phyloP scores from a whole-genome alignment of 805 yeast genomes.

The Brettanomyces sp. region DNA sequence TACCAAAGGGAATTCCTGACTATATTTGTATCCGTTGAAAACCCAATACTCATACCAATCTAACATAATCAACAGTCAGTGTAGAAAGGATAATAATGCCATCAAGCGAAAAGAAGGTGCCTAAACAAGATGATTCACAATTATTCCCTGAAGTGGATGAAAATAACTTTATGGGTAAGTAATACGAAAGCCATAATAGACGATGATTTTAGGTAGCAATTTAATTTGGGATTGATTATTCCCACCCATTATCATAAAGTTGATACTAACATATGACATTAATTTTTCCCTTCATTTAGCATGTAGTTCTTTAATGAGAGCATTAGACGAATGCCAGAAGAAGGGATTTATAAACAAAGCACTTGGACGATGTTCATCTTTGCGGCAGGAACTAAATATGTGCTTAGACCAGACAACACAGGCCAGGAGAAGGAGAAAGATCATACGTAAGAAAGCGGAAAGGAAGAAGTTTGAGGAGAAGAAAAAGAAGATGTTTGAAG shows the following conservation, averaged over 20 bases:
- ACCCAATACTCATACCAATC: no score
- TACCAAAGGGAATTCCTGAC: no score
- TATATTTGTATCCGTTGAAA: no score
- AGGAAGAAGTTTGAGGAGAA: constrained; percentile 44
- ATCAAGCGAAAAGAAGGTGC: no score
- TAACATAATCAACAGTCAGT: no score
- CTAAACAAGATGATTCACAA: no score
- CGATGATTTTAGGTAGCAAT: no score
- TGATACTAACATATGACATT: background rate
- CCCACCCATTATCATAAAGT: no score
- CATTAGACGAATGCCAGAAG: constrained; percentile 82
- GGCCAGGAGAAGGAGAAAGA: constrained; percentile 49
- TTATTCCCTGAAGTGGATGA: constrained; percentile 26
- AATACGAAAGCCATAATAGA: background rate
- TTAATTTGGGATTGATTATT: no score
- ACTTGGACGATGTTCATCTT: constrained; percentile 76
- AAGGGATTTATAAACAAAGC: constrained; percentile 58
- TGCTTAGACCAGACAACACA: constrained; percentile 77
- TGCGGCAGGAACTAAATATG: constrained; percentile 66
- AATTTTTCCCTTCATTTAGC: constrained; percentile 26
- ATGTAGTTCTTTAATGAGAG: constrained; percentile 76
- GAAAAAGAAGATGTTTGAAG: constrained; percentile 62
- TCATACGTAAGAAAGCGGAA: constrained; percentile 43
- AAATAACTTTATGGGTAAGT: constrained; percentile 23
- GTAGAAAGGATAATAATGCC: no score